Conservation (phyloP, 2,329 filamentous ascomycete genomes). For the Fusarium torulosum region DNA sequence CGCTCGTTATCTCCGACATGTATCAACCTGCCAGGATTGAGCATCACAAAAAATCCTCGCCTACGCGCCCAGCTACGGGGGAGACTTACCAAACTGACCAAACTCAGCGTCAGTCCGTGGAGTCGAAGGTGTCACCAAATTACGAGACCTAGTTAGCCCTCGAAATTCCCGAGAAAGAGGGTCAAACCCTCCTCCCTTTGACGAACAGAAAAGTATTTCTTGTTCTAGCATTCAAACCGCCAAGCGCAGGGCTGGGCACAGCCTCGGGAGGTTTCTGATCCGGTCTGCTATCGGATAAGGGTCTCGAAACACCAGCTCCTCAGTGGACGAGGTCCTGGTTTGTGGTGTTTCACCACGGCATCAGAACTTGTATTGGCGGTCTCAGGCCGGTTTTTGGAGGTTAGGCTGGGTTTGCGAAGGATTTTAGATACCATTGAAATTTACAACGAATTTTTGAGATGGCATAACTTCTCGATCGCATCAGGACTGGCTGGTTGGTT, state of each 20-base stretch:
- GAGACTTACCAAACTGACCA: conserved; percentile 24
- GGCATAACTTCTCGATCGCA: neutral
- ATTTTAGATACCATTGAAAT: conserved; percentile 30
- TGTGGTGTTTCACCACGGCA: conserved; percentile 38
- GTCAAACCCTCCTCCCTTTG: conserved; percentile 17
- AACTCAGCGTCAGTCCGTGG: conserved; percentile 27
- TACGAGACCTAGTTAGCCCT: conserved; percentile 28
- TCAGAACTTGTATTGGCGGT: conserved; percentile 30
- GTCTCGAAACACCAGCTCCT: conserved; percentile 23
- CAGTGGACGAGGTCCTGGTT: conserved; percentile 24
- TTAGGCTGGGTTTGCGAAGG: conserved; percentile 10
- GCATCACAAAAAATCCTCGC: conserved; percentile 30
- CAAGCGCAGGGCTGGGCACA: conserved; percentile 18
- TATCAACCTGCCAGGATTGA: conserved; percentile 31
- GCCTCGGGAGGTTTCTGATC: conserved; percentile 24
- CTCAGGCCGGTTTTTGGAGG: conserved; percentile 24
- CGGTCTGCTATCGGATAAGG: conserved; percentile 31
- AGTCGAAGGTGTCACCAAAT: conserved; percentile 14
- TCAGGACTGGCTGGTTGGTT: neutral
- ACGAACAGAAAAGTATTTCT: conserved; percentile 19
- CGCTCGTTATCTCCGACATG: conserved; percentile 17
- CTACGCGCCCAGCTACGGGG: conserved; percentile 28
- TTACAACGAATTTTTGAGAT: conserved; percentile 3
- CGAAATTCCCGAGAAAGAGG: conserved; percentile 26
- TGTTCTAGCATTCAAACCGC: conserved; percentile 25